Base-by-base conservation (phyloP, 805 yeast species). In the Zygotorulaspora danielsina region DNA sequence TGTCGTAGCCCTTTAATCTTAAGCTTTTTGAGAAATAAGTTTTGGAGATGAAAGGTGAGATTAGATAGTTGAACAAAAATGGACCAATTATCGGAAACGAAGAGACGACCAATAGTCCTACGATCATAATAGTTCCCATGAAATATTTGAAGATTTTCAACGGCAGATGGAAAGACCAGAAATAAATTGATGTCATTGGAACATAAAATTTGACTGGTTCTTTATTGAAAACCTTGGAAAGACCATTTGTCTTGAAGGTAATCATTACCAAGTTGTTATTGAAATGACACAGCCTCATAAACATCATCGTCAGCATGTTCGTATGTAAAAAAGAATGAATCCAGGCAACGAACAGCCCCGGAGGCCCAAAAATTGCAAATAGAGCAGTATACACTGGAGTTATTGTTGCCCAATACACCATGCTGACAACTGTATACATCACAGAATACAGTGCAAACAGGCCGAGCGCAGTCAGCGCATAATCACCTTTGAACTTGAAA, bases 71-170 rank as follows among this genome's bases (percentile, higher is more conserved):
- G 44, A 57, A 61, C 5, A 49, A 6, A n/a, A 51, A 34, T 9
- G 65, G 64, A 2, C 65, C 65, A 6, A 55, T 13, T 6, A 61
- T 33, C 21, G 65, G 65, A 16, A 59, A 34, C 21, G 48, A 42
- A 6, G 63, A 54, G 13, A 59, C 27, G n/a, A 43, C 28, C 24
- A 60, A 33, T 8, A 60, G 36, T 1, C 32, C 26, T 4, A 39
- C 18, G 7, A 52, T 32, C 2, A 42, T 37, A 0, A 48, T 8
- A n/a, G 45, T 38, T 2, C 57, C 55, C 4, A 41, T 10, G 6
- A 44, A 13, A 36, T 55, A 55, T 35, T 52, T 51, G 5, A 44
- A 3, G 7, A 46, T 7, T 41, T 55, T 54, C 45, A 50, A 41
- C 18, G 64, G 63, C 19, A 61, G 37, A 45, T 58, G 46, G 39